A percentile compares a stretch with the other conserved stretches of the same genome.
phyloP scores from a whole-genome alignment of 1,139 yeast species.

The Yamadazyma membranifaciens region DNA sequence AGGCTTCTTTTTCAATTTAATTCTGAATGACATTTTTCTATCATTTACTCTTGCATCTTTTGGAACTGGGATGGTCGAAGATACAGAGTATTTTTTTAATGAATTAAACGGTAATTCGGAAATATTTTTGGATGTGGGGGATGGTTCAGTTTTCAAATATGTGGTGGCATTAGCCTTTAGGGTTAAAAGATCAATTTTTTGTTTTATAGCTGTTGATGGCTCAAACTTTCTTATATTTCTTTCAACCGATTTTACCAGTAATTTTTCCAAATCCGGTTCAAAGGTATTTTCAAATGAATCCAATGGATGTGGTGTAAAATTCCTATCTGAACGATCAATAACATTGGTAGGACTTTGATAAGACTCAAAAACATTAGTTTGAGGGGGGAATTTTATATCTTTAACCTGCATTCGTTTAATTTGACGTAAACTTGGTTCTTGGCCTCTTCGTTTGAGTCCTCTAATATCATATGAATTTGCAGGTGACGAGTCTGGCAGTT shows the following conservation, averaged over 20 bases:
- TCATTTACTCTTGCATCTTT: not conserved
- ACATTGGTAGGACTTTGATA: not conserved
- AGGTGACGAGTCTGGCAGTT: too few relatives aligned
- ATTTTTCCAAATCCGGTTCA: not conserved
- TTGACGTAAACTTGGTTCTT: conserved; percentile 1
- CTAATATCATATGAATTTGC: not conserved
- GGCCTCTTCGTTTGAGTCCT: not conserved
- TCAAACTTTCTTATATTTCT: not conserved
- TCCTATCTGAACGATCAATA: not conserved
- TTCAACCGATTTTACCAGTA: not conserved
- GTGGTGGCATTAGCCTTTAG: conserved; percentile 5
- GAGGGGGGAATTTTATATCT: not conserved
- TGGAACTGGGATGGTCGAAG: too few relatives aligned
- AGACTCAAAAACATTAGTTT: not conserved
- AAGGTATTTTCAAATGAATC: not conserved
- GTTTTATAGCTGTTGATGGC: conserved; percentile 8
- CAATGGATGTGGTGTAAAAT: not conserved
- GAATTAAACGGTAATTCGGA: conserved; percentile 1
- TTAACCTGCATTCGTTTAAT: not conserved
- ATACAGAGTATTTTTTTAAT: too few relatives aligned
- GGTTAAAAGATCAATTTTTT: conserved; percentile 10
- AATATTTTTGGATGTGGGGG: not conserved
- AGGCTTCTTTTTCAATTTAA: conserved; percentile 3
- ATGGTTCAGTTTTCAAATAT: conserved; percentile 3
- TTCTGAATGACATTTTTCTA: conserved; percentile 1